Evolutionary conservation across 2,329 filamentous ascomycete species (phyloP).

Genomic region (Aspergillus clavatus): DNA sequence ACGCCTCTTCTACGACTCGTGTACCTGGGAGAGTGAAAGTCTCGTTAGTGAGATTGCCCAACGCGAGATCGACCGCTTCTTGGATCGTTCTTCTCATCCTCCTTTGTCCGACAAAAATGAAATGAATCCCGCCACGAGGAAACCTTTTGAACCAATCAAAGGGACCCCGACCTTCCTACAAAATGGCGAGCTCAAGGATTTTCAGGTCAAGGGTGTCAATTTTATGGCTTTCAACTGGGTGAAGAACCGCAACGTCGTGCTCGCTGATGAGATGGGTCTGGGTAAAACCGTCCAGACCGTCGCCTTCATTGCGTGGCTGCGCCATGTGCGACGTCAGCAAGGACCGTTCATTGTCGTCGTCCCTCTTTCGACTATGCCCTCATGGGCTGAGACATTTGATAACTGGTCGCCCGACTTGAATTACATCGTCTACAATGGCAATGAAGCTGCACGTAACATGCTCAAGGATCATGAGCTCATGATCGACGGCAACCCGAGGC

Average conservation of each 20-base stretch:
- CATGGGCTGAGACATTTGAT: slow-evolving; percentile 98
- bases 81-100: slow-evolving; percentile 75
- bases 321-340: slow-evolving; percentile 82
- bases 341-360: slow-evolving; percentile 97
- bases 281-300: slow-evolving; percentile 98
- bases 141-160: slow-evolving; percentile 66
- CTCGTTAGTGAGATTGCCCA: slow-evolving; percentile 76
- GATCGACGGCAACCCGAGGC: slow-evolving; percentile 76
- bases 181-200: slow-evolving; percentile 79
- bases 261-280: slow-evolving; percentile 97
- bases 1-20: slow-evolving; percentile 84
- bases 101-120: slow-evolving; percentile 77
- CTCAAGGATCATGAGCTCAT: slow-evolving; percentile 89
- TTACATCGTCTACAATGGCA: slow-evolving; percentile 94
- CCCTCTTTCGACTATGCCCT: slow-evolving; percentile 91
- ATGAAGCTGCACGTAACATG: slow-evolving; percentile 75
- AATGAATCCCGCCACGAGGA: slow-evolving; percentile 68
- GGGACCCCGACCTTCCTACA: slow-evolving; percentile 81
- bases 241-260: slow-evolving; percentile 86
- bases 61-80: slow-evolving; percentile 82
- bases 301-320: slow-evolving; percentile 93
- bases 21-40: slow-evolving; percentile 82
- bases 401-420: slow-evolving; percentile 93
- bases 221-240: slow-evolving; percentile 97
- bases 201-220: slow-evolving; percentile 90